These are phyloP conservation scores for Gonapodya prolifera DNA, from an alignment of 192 early-diverging fungal species.

Conservation along the genomic window DNA sequence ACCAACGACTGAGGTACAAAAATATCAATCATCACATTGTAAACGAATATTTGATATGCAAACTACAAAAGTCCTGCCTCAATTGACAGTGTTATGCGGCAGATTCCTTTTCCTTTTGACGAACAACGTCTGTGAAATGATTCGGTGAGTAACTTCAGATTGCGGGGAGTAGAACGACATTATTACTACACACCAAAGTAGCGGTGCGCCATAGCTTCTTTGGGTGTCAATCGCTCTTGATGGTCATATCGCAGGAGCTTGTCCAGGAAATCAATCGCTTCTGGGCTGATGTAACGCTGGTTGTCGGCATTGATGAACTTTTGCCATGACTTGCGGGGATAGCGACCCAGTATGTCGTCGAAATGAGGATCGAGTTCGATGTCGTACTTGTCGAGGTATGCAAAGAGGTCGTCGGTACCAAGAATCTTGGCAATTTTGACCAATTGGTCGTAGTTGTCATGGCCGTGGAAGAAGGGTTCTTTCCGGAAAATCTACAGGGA, in stretches of 20 bases:
- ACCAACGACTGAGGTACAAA: too few relatives aligned
- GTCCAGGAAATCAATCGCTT: constrained; percentile 83
- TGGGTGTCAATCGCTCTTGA: constrained; percentile 72
- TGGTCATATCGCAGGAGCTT: constrained; percentile 87
- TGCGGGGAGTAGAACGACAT: neutral
- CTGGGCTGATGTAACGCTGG: constrained; percentile 63
- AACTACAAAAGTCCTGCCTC: too few relatives aligned
- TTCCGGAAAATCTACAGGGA: constrained; percentile 82
- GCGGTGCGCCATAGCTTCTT: constrained; percentile 80
- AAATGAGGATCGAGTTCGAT: constrained; percentile 83
- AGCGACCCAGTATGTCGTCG: constrained; percentile 85
- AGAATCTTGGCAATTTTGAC: constrained; percentile 97
- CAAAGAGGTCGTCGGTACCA: constrained; percentile 88
- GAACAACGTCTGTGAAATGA: neutral
- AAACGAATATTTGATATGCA: too few relatives aligned
- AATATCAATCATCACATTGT: too few relatives aligned
- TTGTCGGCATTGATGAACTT: constrained; percentile 78
- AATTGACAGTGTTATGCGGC: too few relatives aligned
- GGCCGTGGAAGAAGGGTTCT: constrained; percentile 98
- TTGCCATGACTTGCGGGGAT: constrained; percentile 76
- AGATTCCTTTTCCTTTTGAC: neutral
- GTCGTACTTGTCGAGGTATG: constrained; percentile 91
- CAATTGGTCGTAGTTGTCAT: constrained; percentile 98
- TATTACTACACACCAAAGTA: constrained; percentile 46
- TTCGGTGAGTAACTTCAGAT: neutral